Evolutionary conservation across 129 eudicot genomes (phyloP).

Genomic region (Tagetes erecta): DNA sequence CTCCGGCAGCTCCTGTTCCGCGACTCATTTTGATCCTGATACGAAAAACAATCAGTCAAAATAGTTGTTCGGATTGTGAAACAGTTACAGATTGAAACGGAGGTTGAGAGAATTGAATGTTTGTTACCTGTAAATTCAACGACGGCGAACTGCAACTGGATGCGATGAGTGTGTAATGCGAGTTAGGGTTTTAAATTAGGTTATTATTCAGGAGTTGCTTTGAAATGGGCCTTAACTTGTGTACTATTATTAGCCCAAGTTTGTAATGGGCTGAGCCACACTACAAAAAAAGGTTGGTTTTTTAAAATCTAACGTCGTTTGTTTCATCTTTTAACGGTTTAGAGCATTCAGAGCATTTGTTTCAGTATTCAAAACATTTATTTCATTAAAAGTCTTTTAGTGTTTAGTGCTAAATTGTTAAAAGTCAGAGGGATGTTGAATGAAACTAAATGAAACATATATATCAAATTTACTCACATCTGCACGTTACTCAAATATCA

Average conservation of each 20-base stretch:
- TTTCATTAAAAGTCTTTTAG: too few species aligned
- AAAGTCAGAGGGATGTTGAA: too few species aligned
- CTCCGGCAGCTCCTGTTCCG: slow-evolving; percentile 39
- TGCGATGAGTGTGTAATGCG: slow-evolving; percentile 15
- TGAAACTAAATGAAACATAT: too few species aligned
- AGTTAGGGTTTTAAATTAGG: slow-evolving; percentile 43
- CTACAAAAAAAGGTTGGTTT: too few species aligned
- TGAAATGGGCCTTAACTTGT: neutral
- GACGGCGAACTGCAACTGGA: slow-evolving; percentile 24
- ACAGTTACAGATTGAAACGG: neutral
- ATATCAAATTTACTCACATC: too few species aligned
- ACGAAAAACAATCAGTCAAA: neutral
- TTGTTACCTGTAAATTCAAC: slow-evolving; percentile 24
- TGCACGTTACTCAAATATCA: too few species aligned
- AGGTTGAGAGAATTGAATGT: neutral
- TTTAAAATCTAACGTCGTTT: too few species aligned
- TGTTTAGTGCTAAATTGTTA: too few species aligned
- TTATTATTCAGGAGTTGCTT: neutral
- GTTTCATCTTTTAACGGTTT: too few species aligned
- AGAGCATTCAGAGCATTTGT: too few species aligned
- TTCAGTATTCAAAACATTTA: too few species aligned
- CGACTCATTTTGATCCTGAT: slow-evolving; percentile 47
- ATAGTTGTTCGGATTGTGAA: neutral
- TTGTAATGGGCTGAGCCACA: neutral
- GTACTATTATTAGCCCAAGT: neutral